Conservation (phyloP, 2,329 filamentous ascomycete genomes). For the Claviceps sp. region DNA sequence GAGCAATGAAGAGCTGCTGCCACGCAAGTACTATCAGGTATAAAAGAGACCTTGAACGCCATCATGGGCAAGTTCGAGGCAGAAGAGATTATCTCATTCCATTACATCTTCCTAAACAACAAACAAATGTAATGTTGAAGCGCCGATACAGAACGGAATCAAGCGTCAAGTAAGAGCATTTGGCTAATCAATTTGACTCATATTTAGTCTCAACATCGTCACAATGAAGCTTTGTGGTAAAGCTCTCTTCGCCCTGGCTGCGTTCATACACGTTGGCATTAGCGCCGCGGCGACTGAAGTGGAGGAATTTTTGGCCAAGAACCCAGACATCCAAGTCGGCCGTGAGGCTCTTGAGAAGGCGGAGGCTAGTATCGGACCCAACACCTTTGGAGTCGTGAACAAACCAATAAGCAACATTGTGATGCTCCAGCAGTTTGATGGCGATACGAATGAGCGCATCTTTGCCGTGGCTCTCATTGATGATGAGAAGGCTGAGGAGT, state of each 20-base stretch:
- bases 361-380: constrained; percentile 2
- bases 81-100: no score
- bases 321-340: constrained; percentile 8
- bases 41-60: no score
- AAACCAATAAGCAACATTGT: constrained; percentile 8
- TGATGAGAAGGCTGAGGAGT: constrained; percentile 6
- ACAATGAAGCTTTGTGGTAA: constrained; percentile 2
- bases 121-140: no score
- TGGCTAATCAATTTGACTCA: no score
- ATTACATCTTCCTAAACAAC: no score
- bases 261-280: neutral
- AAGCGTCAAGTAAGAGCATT: no score
- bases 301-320: constrained; percentile 5
- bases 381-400: constrained; percentile 9
- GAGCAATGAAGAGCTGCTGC: no score
- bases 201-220: neutral
- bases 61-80: no score
- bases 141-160: no score
- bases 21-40: no score
- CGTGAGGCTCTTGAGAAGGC: constrained; percentile 6
- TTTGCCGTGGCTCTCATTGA: constrained; percentile 8
- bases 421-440: constrained; percentile 7
- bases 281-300: neutral
- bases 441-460: constrained; percentile 8
- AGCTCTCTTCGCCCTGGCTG: neutral